These are phyloP conservation scores for Hypoxylon sp. DNA, from an alignment of 2,329 filamentous ascomycete species.

Conservation along the genomic window DNA sequence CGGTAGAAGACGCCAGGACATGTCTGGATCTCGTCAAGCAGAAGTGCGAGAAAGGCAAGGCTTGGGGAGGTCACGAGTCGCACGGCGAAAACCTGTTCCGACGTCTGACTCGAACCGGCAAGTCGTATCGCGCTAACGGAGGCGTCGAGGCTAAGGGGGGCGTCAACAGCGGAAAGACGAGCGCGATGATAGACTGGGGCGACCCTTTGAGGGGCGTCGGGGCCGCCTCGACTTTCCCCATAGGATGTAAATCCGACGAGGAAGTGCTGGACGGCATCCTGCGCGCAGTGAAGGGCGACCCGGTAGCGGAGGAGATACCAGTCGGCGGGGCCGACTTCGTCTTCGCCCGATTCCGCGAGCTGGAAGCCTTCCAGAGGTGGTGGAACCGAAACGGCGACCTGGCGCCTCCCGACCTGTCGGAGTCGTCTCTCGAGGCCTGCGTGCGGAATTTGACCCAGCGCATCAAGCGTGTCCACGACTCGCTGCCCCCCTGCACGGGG, in stretches of 20 bases:
- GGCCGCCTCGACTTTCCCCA: conserved; percentile 62
- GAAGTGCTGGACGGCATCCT: conserved; percentile 64
- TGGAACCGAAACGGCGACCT: conserved; percentile 66
- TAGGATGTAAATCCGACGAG: conserved; percentile 66
- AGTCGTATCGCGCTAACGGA: conserved; percentile 67
- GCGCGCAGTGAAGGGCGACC: conserved; percentile 66
- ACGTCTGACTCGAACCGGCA: conserved; percentile 72
- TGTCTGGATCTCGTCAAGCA: conserved; percentile 93
- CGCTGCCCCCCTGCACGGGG: conserved; percentile 69
- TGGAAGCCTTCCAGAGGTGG: conserved; percentile 72
- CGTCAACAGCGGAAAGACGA: conserved; percentile 65
- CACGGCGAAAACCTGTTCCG: conserved; percentile 90
- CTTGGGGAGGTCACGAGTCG: conserved; percentile 82
- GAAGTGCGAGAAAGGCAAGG: conserved; percentile 91
- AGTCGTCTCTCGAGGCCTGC: conserved; percentile 53
- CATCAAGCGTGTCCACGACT: conserved; percentile 63
- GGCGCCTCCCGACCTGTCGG: conserved; percentile 41
- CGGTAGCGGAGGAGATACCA: conserved; percentile 63
- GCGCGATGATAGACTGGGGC: conserved; percentile 89
- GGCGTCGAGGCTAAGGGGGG: conserved; percentile 65
- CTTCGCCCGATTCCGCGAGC: conserved; percentile 70
- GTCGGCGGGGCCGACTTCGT: conserved; percentile 71
- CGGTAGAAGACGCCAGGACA: conserved; percentile 88
- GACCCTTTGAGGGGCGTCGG: conserved; percentile 70
- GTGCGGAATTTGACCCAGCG: conserved; percentile 57